Base-by-base conservation (phyloP, 2,329 filamentous ascomycete species). In the Cladorrhinum sp. region DNA sequence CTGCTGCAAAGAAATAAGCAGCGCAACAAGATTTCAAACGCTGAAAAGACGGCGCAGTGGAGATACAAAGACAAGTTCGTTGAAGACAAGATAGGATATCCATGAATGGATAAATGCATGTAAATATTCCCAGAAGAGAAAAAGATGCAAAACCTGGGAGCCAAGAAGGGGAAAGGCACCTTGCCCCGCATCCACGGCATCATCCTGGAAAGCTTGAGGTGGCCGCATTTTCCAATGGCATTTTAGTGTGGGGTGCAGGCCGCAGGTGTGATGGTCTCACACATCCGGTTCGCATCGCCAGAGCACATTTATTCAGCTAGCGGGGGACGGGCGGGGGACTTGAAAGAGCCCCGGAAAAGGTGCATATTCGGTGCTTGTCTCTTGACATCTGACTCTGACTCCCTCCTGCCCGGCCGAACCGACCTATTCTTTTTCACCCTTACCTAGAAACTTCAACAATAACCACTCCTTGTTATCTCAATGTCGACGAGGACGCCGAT, bases 401-500 rank as follows among this genome's bases (percentile, higher is more conserved):
- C 52, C 48, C 22, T 57, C 55, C 45, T 24, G 18, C 13, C 29
- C 25, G 16, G 13, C n/a, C 51, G n/a, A n/a, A 2, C 49, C 49
- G 3, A 49, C 53, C 41, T n/a, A 18, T 56, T 45, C 24, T 24
- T 12, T 48, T 45, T 27, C 29, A n/a, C 9, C 24, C 12, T 25
- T 22, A 41, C 16, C 32, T 18, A n/a, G 36, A 45, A 16, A 55
- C 38, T 13, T 12, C 12, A 5, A n/a, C 23, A 4, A 10, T 48
- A 18, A 22, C 49, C 8, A 23, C 16, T 29, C 48, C 53, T 27
- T 27, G 20, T 45, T 45, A 53, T 48, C 24, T 52, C 50, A 38
- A 60, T 61, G 60, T 56, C 41, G 48, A 62, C 32, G 9, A 45
- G 49, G 32, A 58, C 58, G 54, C 24, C 25, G 25, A 41, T 24